Percentiles rank a stretch among this genome's conserved stretches.
phyloP scores from a whole-genome alignment of 208 protist genomes.

The Leishmania aethiopica region DNA sequence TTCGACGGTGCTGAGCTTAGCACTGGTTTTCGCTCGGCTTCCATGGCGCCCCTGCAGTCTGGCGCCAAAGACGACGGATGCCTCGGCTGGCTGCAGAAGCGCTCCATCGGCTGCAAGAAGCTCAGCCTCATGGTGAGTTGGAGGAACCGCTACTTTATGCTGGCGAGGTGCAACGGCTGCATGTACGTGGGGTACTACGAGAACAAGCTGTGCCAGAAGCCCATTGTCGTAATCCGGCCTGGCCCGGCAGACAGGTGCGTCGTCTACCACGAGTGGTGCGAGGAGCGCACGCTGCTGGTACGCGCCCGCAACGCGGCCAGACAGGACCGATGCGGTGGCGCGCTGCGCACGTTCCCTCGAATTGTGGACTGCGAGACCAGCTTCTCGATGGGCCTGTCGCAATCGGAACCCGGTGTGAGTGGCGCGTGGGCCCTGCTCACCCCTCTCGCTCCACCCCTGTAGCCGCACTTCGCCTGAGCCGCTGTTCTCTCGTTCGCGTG shows the following conservation, averaged over 20 bases:
- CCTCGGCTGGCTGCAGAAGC: conserved; percentile 70
- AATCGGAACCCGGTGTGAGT: background rate
- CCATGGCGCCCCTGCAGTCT: conserved; percentile 1
- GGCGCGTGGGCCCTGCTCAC: background rate
- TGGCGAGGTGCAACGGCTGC: conserved; percentile 40
- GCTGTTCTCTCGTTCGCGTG: background rate
- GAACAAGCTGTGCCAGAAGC: conserved; percentile 54
- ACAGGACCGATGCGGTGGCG: conserved; percentile 41
- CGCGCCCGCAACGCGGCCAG: conserved; percentile 36
- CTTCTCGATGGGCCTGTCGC: conserved; percentile 12
- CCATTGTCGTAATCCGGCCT: conserved; percentile 46
- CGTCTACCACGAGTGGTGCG: conserved; percentile 52
- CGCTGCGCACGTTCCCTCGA: conserved; percentile 28
- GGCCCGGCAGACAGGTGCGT: conserved; percentile 49
- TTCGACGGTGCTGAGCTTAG: conserved; percentile 2
- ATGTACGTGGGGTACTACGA: conserved; percentile 60
- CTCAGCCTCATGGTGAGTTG: conserved; percentile 51
- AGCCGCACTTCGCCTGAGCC: background rate
- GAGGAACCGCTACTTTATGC: conserved; percentile 62
- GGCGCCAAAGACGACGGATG: conserved; percentile 18
- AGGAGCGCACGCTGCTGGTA: conserved; percentile 63
- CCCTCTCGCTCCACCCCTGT: background rate
- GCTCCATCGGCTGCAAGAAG: conserved; percentile 48
- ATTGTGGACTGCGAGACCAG: conserved; percentile 24
- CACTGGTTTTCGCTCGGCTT: background rate